These are phyloP conservation scores for Leccinum pachyderme DNA, from an alignment of 1,284 basidiomycete species.

Conservation along the genomic window DNA sequence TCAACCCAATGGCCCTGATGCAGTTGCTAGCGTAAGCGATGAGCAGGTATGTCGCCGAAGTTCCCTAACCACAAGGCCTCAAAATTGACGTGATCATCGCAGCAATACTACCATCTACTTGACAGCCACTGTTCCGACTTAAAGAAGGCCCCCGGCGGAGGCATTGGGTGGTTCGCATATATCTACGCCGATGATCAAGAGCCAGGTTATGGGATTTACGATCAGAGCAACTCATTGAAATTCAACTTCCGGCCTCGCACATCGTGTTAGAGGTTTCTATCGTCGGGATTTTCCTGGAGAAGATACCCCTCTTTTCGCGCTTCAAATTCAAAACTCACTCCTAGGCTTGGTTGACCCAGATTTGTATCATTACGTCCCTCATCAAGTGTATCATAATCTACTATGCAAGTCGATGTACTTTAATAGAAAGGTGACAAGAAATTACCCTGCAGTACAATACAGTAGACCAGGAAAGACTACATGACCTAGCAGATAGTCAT, in stretches of 20 bases:
- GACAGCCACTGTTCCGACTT: constrained; percentile 60
- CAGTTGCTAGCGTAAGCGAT: constrained; percentile 55
- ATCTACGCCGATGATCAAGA: constrained; percentile 68
- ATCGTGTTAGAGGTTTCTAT: constrained; percentile 35
- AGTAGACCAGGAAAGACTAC: background rate
- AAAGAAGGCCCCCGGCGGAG: constrained; percentile 56
- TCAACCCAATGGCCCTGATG: constrained; percentile 51
- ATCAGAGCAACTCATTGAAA: constrained; percentile 45
- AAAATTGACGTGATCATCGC: constrained; percentile 18
- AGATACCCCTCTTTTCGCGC: background rate
- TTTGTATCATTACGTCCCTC: constrained; percentile 3
- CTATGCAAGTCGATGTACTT: background rate
- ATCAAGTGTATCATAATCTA: background rate
- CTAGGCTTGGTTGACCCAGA: background rate
- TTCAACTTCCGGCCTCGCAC: constrained; percentile 54
- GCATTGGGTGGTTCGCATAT: constrained; percentile 79
- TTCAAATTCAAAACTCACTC: background rate
- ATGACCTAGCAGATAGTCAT: constrained; percentile 5
- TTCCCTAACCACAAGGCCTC: background rate
- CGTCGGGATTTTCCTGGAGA: constrained; percentile 1
- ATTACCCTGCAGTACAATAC: constrained; percentile 26
- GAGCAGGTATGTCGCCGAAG: constrained; percentile 44
- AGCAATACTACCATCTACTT: constrained; percentile 58
- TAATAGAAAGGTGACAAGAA: constrained; percentile 17
- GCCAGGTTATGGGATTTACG: constrained; percentile 66